Evolutionary conservation across 164 flowering plant species (phyloP), one percentile per base, ranked within the genome.

Genomic region (Vitis labrusca): DNA sequence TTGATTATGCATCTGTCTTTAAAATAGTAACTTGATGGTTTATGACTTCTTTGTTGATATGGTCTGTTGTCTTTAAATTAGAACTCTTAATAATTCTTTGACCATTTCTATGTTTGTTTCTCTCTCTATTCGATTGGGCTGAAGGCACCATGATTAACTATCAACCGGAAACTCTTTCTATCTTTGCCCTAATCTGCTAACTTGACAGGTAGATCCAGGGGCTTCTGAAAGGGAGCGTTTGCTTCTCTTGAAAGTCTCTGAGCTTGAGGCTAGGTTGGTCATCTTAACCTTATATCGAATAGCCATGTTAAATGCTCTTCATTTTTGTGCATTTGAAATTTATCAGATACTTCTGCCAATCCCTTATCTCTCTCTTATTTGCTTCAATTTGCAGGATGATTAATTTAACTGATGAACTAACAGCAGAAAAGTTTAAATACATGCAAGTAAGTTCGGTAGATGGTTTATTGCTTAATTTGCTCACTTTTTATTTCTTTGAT

Each of bases 151-250:
- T 37, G 44, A 37, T 37, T 37, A 37, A 37, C 7, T 37, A 37
- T 5, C 44, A 6, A 37, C 44, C 7, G 1, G 44, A 37, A 14
- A 23, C 37, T 14, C 6, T 14, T 27, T 19, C 17, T 16, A 29
- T 19, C 62, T 52, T 14, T 8, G 19, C n/a, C 13, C 61, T 52
- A 9, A 66, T 44, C 0, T 68, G 17, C 56, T 59, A 54, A n/a
- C 64, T 78, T 73, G 47, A 67, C 86, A 95, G 99, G 83, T 79
- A 74, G 97, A 93, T 63, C 16, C 79, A 44, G 74, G 77, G 9
- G 77, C 80, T 61, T 82, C 93, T 60, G 97, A 91, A 71, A 88
- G 97, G 79, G 99, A 93, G 76, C 81, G 83, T 8, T 72, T 82
- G 69, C 81, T 93, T 70, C 83, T 83, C 16, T 17, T 55, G 32